These are phyloP conservation scores for Neostapfia colusana DNA, from an alignment of 176 grass and related monocot genomes.

Conservation along the genomic window DNA sequence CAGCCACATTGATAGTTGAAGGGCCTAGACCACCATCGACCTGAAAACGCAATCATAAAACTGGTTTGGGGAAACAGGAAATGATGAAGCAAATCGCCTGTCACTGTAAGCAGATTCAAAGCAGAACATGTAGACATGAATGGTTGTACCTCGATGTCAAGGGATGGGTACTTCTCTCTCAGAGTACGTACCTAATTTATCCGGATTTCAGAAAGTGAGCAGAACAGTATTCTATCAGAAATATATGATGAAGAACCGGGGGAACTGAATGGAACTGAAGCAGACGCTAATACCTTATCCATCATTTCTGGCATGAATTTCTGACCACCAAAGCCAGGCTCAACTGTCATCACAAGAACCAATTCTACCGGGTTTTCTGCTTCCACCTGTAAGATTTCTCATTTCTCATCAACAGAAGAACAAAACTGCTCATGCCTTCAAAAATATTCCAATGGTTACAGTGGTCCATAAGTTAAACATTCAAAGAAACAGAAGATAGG, in stretches of 20 bases:
- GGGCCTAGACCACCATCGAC: constrained; percentile 93
- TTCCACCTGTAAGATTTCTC: constrained; percentile 61
- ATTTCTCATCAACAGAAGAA: neutral
- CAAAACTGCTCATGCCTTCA: neutral
- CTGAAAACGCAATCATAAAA: constrained; percentile 32
- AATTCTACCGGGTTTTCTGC: constrained; percentile 83
- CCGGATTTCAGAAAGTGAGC: constrained; percentile 23
- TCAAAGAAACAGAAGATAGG: neutral
- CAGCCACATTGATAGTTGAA: constrained; percentile 72
- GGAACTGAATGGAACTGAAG: too few species aligned
- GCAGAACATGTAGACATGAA: neutral
- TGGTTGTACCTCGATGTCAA: constrained; percentile 81
- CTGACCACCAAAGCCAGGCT: constrained; percentile 97
- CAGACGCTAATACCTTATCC: constrained; percentile 64
- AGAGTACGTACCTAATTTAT: constrained; percentile 61
- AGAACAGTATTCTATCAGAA: neutral
- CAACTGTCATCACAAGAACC: constrained; percentile 98
- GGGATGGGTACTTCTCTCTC: constrained; percentile 91
- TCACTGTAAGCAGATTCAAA: too few species aligned
- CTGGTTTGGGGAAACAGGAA: neutral
- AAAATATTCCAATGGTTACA: neutral
- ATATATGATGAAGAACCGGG: neutral
- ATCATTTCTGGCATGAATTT: constrained; percentile 99
- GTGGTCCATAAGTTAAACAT: neutral
- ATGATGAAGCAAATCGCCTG: neutral